Conservation (phyloP, 2,329 filamentous ascomycete genomes). For the Aureobasidium sp. region DNA sequence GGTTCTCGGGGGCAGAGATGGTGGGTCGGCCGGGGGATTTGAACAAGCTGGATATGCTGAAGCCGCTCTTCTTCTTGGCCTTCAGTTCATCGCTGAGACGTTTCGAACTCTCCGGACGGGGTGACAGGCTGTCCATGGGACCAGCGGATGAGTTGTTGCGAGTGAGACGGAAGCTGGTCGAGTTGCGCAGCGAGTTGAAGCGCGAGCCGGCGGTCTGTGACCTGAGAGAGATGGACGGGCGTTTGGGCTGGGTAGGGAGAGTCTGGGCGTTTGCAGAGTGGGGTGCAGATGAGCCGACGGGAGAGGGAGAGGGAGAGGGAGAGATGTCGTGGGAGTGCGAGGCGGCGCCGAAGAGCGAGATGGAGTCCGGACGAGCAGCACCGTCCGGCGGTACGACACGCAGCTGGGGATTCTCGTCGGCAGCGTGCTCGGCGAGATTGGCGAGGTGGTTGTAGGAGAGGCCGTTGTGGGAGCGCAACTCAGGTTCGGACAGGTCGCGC, state of each 20-base stretch:
- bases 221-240: slow-evolving; percentile 6
- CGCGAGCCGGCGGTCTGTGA: slow-evolving; percentile 10
- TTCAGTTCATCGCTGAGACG: slow-evolving; percentile 72
- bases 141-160: slow-evolving; percentile 3
- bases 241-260: not conserved
- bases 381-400: not conserved
- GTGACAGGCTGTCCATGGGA: slow-evolving; percentile 42
- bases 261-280: slow-evolving; percentile 9
- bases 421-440: slow-evolving; percentile 3
- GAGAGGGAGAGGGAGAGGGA: not conserved
- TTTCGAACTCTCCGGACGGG: slow-evolving; percentile 44
- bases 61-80: slow-evolving; percentile 75
- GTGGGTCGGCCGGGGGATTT: slow-evolving; percentile 82
- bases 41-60: slow-evolving; percentile 76
- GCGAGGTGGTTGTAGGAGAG: slow-evolving; percentile 6
- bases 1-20: slow-evolving; percentile 96
- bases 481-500: slow-evolving; percentile 11
- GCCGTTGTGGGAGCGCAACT: slow-evolving; percentile 11
- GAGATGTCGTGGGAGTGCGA: slow-evolving; percentile 2
- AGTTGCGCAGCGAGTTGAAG: slow-evolving; percentile 11
- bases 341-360: slow-evolving; percentile 11
- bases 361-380: slow-evolving; percentile 9
- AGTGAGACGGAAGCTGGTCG: slow-evolving; percentile 2
- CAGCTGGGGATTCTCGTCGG: slow-evolving; percentile 2
- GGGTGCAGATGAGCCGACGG: slow-evolving; percentile 4